Evolutionary conservation across 2,329 filamentous ascomycete species (phyloP).

Genomic region (Penicillium sp.): DNA sequence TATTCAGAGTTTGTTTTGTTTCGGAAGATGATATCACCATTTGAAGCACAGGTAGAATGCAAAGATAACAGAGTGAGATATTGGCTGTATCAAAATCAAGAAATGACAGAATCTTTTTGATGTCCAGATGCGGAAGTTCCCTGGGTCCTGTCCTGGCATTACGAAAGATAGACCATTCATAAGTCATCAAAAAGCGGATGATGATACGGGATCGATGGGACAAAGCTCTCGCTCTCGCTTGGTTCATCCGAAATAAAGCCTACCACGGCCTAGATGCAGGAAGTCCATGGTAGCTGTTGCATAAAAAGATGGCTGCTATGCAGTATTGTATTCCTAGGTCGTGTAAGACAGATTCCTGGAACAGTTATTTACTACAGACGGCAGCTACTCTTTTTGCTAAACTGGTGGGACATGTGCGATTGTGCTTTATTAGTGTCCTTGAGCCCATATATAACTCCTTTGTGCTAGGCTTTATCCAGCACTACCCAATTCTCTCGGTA

Average conservation of each 20-base stretch:
- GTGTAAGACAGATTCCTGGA: too few relatives aligned
- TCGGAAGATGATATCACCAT: not conserved
- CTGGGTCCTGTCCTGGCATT: not conserved
- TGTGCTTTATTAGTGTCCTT: too few relatives aligned
- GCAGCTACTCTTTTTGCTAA: too few relatives aligned
- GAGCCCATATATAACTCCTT: too few relatives aligned
- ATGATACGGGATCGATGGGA: not conserved
- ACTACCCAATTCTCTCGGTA: too few relatives aligned
- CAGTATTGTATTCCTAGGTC: too few relatives aligned
- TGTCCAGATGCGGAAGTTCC: not conserved
- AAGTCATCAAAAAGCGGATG: not conserved
- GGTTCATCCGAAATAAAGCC: not conserved
- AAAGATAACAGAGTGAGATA: not conserved
- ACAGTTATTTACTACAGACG: too few relatives aligned
- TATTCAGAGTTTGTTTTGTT: not conserved
- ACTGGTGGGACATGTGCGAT: too few relatives aligned
- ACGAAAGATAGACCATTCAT: not conserved
- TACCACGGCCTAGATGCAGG: not conserved
- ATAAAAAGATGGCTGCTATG: too few relatives aligned
- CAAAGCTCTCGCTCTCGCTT: not conserved
- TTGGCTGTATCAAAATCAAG: not conserved
- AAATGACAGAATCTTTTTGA: not conserved
- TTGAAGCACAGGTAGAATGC: not conserved
- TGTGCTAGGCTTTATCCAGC: too few relatives aligned
- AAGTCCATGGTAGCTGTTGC: too few relatives aligned